Evolutionary conservation across 257 asterid species (phyloP).

Genomic region (Solanum verrucosum): DNA sequence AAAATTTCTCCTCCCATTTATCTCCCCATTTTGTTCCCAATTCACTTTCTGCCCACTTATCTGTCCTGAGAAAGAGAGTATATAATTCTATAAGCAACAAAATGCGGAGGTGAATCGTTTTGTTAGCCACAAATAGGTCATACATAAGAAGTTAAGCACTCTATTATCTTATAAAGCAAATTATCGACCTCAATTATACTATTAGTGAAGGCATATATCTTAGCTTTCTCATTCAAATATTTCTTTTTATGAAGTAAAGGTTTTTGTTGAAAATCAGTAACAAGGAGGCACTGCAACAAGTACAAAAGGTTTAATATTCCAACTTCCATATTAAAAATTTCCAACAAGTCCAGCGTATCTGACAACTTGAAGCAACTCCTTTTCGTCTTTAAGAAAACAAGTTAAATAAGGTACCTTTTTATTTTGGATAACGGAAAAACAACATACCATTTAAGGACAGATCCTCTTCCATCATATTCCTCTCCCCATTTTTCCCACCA

Average conservation of each 20-base stretch:
- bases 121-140: neutral
- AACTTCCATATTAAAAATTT: too few relatives aligned
- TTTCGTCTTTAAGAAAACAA: neutral
- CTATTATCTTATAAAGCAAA: neutral
- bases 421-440: constrained; percentile 12
- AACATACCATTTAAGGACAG: constrained; percentile 80
- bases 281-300: neutral
- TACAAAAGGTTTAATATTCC: too few relatives aligned
- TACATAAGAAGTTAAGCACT: neutral
- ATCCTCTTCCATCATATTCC: constrained; percentile 94
- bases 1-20: constrained; percentile 96
- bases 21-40: constrained; percentile 99
- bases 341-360: neutral
- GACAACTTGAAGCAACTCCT: neutral
- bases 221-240: neutral
- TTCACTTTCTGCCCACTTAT: constrained; percentile 98
- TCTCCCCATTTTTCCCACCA: constrained; percentile 99
- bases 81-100: neutral
- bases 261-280: neutral
- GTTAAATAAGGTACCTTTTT: constrained; percentile 44
- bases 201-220: neutral
- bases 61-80: constrained; percentile 60
- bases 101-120: neutral
- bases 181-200: neutral
- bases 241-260: neutral